Evolutionary conservation across 352 stramenopile genomes (phyloP).

Genomic region (Globisporangium recalcitrans): DNA sequence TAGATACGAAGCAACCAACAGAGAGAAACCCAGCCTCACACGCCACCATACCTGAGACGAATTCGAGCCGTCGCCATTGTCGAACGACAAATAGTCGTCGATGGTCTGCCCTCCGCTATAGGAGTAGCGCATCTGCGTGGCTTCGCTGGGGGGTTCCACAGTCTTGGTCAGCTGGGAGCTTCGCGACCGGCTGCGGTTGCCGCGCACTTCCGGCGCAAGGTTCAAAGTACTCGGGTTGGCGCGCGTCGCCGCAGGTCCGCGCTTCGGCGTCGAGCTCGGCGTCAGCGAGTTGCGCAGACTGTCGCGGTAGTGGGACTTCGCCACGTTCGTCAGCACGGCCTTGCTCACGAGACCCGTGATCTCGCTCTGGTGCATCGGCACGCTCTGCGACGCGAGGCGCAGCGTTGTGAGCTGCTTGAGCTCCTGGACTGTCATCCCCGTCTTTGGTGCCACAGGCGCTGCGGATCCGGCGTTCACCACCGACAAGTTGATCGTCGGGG

Average conservation of each 20-base stretch:
- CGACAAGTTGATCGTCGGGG: conserved; percentile 64
- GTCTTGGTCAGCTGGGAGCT: conserved; percentile 42
- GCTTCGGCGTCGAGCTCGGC: conserved; percentile 45
- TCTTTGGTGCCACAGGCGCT: conserved; percentile 56
- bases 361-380: conserved; percentile 52
- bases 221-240: conserved; percentile 22
- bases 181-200: conserved; percentile 46
- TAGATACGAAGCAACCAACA: too few species aligned
- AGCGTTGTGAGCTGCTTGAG: conserved; percentile 82
- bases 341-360: conserved; percentile 73
- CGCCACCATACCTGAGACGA: conserved; percentile 31
- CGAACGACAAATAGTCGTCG: conserved; percentile 49
- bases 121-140: conserved; percentile 53
- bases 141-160: conserved; percentile 24
- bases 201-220: conserved; percentile 30
- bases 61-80: conserved; percentile 34
- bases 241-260: conserved; percentile 10
- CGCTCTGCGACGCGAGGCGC: conserved; percentile 68
- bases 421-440: conserved; percentile 82
- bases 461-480: conserved; percentile 32
- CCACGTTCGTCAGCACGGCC: conserved; percentile 62
- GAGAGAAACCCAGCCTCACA: too few species aligned
- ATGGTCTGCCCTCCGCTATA: conserved; percentile 52
- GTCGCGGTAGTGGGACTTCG: conserved; percentile 78
- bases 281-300: conserved; percentile 52